Conservation (phyloP, 2,329 filamentous ascomycete genomes). For the Ophiocordyceps sinensis region DNA sequence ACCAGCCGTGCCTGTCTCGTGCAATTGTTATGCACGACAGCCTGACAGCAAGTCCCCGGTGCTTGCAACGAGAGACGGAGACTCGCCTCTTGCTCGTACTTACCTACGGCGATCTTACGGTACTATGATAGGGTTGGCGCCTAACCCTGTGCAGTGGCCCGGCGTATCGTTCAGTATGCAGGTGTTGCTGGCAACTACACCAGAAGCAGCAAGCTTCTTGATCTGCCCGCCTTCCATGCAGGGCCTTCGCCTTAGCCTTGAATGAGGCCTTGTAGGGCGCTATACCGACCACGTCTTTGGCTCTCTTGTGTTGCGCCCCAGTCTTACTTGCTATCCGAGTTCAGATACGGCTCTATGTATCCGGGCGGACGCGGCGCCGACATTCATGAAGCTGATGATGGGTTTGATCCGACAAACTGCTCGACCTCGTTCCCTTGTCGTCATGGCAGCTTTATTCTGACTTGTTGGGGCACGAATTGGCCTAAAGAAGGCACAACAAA, state of each 20-base stretch:
- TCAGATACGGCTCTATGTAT: not conserved
- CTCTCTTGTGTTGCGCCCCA: not conserved
- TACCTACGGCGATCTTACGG: not conserved
- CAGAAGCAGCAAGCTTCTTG: constrained; percentile 3
- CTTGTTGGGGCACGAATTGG: not conserved
- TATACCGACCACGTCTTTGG: not conserved
- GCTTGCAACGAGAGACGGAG: not conserved
- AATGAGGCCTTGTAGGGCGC: not conserved
- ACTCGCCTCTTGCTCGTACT: not conserved
- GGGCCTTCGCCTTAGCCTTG: not conserved
- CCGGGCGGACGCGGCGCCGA: not conserved
- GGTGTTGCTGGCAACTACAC: constrained; percentile 2
- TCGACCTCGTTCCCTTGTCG: constrained; percentile 4
- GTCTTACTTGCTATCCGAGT: not conserved
- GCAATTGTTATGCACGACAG: not conserved
- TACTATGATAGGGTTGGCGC: not conserved
- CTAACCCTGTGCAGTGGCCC: not conserved
- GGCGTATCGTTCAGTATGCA: constrained; percentile 1
- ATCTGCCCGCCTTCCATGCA: constrained; percentile 3
- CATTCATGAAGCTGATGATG: not conserved
- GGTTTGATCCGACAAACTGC: not conserved
- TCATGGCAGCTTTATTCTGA: constrained; percentile 1
- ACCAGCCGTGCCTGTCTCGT: not conserved
- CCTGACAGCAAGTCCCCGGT: not conserved
- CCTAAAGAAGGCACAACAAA: not conserved